Percentiles rank a stretch among this genome's conserved stretches.
Evolutionary conservation across 352 stramenopile genomes (phyloP).

Genomic region (Thraustotheca clavata): DNA sequence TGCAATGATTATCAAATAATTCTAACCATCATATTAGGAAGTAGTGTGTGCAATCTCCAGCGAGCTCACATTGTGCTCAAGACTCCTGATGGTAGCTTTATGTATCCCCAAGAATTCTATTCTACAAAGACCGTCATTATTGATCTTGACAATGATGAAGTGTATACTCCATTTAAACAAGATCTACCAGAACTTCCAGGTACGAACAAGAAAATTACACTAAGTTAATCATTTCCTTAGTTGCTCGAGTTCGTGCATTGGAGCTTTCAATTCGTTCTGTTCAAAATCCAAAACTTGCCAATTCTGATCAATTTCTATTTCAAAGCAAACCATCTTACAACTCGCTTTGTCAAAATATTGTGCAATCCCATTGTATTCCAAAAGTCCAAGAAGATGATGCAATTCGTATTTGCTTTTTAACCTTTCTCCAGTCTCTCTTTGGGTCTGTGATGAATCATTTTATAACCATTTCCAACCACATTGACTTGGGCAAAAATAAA

Average conservation of each 20-base stretch:
- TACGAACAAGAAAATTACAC: conserved; percentile 22
- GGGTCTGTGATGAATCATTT: conserved; percentile 54
- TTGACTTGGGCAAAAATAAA: conserved; percentile 2
- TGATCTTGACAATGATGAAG: conserved; percentile 59
- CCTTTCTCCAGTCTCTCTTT: conserved; percentile 55
- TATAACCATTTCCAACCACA: conserved; percentile 35
- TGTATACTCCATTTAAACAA: conserved; percentile 52
- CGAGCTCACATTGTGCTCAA: conserved; percentile 1
- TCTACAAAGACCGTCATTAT: conserved; percentile 43
- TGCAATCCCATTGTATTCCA: not conserved
- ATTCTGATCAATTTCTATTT: conserved; percentile 49
- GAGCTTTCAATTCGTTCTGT: conserved; percentile 38
- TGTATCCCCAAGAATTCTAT: conserved; percentile 31
- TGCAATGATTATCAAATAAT: too few species aligned
- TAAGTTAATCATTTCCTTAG: conserved; percentile 20
- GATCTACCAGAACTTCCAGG: conserved; percentile 61
- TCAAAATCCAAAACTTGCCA: conserved; percentile 28
- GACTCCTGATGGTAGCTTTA: not conserved
- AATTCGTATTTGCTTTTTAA: conserved; percentile 36
- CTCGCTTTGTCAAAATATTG: not conserved
- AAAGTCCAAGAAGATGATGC: conserved; percentile 6
- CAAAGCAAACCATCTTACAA: conserved; percentile 6
- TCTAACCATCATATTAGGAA: conserved; percentile 29
- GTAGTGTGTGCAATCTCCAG: conserved; percentile 62
- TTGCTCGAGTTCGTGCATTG: conserved; percentile 40